A percentile compares a stretch with the other conserved stretches of the same genome.
These are phyloP conservation scores for Melastoma malabathricum DNA, from an alignment of 345 rosid genomes.

Conservation along the genomic window DNA sequence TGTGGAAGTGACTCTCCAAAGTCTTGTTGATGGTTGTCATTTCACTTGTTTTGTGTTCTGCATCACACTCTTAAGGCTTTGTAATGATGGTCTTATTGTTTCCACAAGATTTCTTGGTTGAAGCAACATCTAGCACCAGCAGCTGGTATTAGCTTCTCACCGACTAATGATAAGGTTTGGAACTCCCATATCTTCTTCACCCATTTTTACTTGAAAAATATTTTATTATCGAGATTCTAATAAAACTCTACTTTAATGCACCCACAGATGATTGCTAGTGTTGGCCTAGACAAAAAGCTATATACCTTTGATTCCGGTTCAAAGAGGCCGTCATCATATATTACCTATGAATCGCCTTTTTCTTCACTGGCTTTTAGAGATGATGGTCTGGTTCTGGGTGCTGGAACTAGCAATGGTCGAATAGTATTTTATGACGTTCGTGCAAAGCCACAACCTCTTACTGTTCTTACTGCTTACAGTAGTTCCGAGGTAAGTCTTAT, in stretches of 20 bases:
- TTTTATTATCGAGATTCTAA: conserved; percentile 3
- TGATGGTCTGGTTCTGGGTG: conserved; percentile 81
- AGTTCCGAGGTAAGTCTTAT: conserved; percentile 63
- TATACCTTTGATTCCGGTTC: conserved; percentile 85
- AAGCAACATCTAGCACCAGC: conserved; percentile 97
- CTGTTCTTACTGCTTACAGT: conserved; percentile 80
- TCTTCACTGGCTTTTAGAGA: conserved; percentile 96
- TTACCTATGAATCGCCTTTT: conserved; percentile 81
- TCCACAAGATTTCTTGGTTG: conserved; percentile 72
- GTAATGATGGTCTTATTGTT: not conserved
- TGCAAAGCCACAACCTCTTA: conserved; percentile 75
- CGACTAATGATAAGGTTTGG: conserved; percentile 84
- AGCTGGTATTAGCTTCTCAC: conserved; percentile 91
- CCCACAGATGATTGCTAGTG: conserved; percentile 75
- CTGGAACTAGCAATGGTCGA: conserved; percentile 86
- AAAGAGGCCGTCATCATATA: conserved; percentile 58
- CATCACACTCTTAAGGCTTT: not conserved
- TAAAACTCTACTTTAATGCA: conserved; percentile 2
- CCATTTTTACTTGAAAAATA: not conserved
- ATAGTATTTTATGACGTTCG: conserved; percentile 94
- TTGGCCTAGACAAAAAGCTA: conserved; percentile 92
- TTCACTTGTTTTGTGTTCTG: not conserved
- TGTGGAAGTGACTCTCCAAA: not conserved
- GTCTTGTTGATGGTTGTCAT: not conserved
- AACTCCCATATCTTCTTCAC: conserved; percentile 1